Evolutionary conservation across 371 early-diverging fungal species (phyloP).

Genomic region (Rhizopus delemar): DNA sequence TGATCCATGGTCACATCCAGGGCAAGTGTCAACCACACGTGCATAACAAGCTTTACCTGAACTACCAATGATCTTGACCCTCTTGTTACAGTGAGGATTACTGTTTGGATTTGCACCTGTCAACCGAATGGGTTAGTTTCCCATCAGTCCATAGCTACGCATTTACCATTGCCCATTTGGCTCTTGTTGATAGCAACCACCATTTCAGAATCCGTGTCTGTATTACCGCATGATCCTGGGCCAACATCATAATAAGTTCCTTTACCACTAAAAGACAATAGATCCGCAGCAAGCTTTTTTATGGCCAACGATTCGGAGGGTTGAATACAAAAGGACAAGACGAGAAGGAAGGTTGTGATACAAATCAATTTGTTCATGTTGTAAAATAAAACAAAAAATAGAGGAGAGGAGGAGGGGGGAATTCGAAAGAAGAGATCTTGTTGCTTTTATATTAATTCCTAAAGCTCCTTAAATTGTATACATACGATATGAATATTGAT

Average conservation of each 20-base stretch:
- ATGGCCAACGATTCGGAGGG: not conserved
- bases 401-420: not conserved
- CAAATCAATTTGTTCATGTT: slow-evolving; percentile 1
- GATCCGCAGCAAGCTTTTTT: not conserved
- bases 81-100: slow-evolving; percentile 15
- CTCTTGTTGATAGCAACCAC: slow-evolving; percentile 31
- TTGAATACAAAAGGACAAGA: not conserved
- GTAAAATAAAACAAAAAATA: not conserved
- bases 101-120: slow-evolving; percentile 37
- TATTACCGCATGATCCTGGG: slow-evolving; percentile 36
- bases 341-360: not conserved
- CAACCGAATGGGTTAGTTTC: not conserved
- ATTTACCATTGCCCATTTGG: slow-evolving; percentile 36
- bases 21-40: slow-evolving; percentile 18
- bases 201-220: slow-evolving; percentile 27
- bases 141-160: not conserved
- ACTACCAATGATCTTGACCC: slow-evolving; percentile 13
- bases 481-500: not conserved
- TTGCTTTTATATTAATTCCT: slow-evolving; percentile 1
- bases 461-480: not conserved
- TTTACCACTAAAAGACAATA: slow-evolving; percentile 13
- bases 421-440: not conserved
- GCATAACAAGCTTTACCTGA: slow-evolving; percentile 10
- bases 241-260: slow-evolving; percentile 37
- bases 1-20: slow-evolving; percentile 14